Base-by-base conservation (phyloP, 2,329 filamentous ascomycete genomes). In the Fusarium duplospermum region DNA sequence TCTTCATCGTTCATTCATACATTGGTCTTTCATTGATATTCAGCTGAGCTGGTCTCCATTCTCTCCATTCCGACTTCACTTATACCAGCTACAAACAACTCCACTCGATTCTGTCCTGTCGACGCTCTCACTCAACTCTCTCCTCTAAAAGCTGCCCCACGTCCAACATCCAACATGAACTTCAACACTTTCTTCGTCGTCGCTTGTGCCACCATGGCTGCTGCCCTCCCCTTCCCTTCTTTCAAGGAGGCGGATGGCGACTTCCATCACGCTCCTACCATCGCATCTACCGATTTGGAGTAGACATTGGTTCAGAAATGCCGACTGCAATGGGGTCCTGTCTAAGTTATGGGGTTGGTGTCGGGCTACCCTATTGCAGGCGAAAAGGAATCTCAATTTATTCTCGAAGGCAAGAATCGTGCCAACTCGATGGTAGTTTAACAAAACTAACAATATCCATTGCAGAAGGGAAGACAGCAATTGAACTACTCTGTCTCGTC, bases 201-300 rank as follows among this genome's bases (percentile, higher is more conserved):
- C 40, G 60, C 71, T n/a, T 76, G 67, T 45, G 77, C 76, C 24
- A 70, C 70, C 31, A 58, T 71, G 5, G 76, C 61, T 29, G 42
- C 74, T 29, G 77, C 78, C 6, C 57, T 64, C 14, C 77, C 77
- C 6, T 71, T 72, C 22, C 67, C 66, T n/a, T 56, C 67, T 2
- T 74, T 76, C 56, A 62, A 64, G 31, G 52, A 64, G 24, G 60
- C 22, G 9, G 62, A 50, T 36, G 70, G 18, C 1, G 31, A 42
- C 22, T 14, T 10, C 10, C 11, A 14, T 20, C 27, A 33, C 6
- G 57, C 40, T 5, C 54, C 42, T 47, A 62, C 50, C 24, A 57
- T 71, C 33, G 59, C 73, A 10, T 72, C 65, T 11, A 24, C 67
- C n/a, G 69, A 76, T 27, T 40, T 66, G 47, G 67, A 69, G 59